These are phyloP conservation scores for Hevea brasiliensis DNA, from an alignment of 345 rosid species.

Conservation along the genomic window DNA sequence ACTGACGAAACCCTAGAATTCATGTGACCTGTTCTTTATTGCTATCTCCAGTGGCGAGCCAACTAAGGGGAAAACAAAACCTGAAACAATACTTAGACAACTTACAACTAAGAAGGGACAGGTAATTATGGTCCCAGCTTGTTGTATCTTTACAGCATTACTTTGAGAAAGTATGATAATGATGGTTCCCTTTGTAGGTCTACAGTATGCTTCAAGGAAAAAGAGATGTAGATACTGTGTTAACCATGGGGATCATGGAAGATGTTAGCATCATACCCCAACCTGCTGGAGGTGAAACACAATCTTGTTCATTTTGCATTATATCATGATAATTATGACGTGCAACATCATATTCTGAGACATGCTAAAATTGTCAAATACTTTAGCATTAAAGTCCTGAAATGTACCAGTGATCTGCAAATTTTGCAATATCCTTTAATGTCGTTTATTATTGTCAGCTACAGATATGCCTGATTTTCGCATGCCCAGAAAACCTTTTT, in stretches of 20 bases:
- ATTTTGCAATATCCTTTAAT: background rate
- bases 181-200: slow-evolving; percentile 49
- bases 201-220: slow-evolving; percentile 96
- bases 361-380: background rate
- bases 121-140: slow-evolving; percentile 38
- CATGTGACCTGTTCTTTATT: slow-evolving; percentile 15
- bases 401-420: background rate
- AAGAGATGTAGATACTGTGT: slow-evolving; percentile 86
- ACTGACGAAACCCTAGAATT: background rate
- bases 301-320: background rate
- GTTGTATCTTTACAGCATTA: background rate
- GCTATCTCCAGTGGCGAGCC: slow-evolving; percentile 77
- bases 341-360: slow-evolving; percentile 2
- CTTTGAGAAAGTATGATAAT: background rate
- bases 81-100: slow-evolving; percentile 82
- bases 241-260: slow-evolving; percentile 96
- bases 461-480: background rate
- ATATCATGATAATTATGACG: background rate
- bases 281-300: slow-evolving; percentile 84
- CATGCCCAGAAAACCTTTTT: background rate
- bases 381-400: background rate
- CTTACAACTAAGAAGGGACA: slow-evolving; percentile 97
- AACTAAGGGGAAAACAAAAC: slow-evolving; percentile 78
- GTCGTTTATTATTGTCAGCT: background rate
- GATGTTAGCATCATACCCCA: slow-evolving; percentile 94